phyloP scores from a whole-genome alignment of 495 filamentous ascomycete species.

The Aspergillus bridgeri region DNA sequence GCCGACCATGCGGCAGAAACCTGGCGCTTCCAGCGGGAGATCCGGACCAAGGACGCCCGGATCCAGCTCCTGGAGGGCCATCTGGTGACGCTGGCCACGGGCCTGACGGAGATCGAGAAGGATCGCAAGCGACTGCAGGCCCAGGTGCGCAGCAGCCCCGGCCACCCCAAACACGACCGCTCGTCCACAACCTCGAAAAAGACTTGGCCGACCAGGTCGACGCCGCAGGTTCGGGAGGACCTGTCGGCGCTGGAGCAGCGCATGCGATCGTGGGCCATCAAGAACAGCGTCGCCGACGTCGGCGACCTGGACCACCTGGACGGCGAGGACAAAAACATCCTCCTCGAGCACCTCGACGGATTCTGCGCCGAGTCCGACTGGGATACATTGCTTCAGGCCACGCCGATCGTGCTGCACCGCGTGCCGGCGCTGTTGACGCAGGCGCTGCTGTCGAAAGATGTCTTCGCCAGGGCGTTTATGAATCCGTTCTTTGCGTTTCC shows the following conservation, averaged over 20 bases:
- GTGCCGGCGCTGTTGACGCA: constrained; percentile 7
- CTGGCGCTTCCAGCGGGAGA: background rate
- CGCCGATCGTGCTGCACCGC: background rate
- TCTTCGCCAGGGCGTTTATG: constrained; percentile 3
- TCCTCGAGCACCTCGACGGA: constrained; percentile 1
- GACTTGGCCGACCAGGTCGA: constrained; percentile 5
- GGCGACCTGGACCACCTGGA: background rate
- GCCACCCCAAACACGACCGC: background rate
- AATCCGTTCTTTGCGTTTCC: constrained; percentile 15
- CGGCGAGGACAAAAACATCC: background rate
- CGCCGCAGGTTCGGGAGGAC: constrained; percentile 3
- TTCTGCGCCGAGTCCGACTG: constrained; percentile 4
- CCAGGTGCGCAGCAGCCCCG: background rate
- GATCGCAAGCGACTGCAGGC: constrained; percentile 4
- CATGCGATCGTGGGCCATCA: constrained; percentile 8
- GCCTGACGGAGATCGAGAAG: constrained; percentile 1
- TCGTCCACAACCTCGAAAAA: background rate
- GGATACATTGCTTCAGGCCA: background rate
- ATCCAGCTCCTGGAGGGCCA: constrained; percentile 1
- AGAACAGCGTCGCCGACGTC: background rate
- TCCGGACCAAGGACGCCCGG: background rate
- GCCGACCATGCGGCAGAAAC: background rate
- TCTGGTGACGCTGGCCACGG: constrained; percentile 1
- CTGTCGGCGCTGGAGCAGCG: constrained; percentile 3
- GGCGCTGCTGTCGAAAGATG: constrained; percentile 7